Evolutionary conservation across 495 filamentous ascomycete species (phyloP).

Genomic region (Lasiosphaeris hirsuta): DNA sequence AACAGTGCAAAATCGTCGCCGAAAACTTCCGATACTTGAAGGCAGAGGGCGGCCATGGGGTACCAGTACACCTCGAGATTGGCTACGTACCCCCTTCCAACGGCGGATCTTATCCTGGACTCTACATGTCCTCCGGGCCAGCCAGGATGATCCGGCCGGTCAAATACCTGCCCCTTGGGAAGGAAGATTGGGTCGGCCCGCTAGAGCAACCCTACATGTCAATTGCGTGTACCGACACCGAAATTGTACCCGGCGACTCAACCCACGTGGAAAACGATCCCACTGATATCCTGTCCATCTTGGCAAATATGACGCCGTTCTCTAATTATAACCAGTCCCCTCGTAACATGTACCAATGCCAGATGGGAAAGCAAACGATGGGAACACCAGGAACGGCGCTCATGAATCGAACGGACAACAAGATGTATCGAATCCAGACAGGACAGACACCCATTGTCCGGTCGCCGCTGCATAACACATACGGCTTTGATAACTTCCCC

Average conservation of each 20-base stretch:
- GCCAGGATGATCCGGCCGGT: conserved; percentile 88
- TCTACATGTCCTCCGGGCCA: conserved; percentile 86
- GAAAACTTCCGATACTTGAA: conserved; percentile 92
- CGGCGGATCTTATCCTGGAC: conserved; percentile 89
- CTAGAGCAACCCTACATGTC: conserved; percentile 99
- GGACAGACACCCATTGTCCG: conserved; percentile 94
- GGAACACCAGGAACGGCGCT: conserved; percentile 89
- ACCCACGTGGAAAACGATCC: conserved; percentile 94
- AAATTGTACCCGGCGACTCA: conserved; percentile 79
- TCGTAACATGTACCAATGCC: conserved; percentile 99
- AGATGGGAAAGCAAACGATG: conserved; percentile 99
- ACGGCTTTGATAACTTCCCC: conserved; percentile 96
- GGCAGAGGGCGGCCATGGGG: conserved; percentile 78
- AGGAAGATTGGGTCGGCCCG: conserved; percentile 82
- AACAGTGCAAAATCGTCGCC: conserved; percentile 71
- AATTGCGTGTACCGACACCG: conserved; percentile 79
- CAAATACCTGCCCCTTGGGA: conserved; percentile 82
- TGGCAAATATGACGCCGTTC: conserved; percentile 98
- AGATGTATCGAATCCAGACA: conserved; percentile 89
- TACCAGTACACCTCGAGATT: conserved; percentile 86
- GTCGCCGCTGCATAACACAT: conserved; percentile 87
- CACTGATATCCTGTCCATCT: conserved; percentile 94
- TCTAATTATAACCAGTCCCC: conserved; percentile 99
- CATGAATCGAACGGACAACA: conserved; percentile 91
- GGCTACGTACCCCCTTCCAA: conserved; percentile 83